phyloP scores from a whole-genome alignment of 306 rosid species.

The Casuarina equisetifolia region DNA sequence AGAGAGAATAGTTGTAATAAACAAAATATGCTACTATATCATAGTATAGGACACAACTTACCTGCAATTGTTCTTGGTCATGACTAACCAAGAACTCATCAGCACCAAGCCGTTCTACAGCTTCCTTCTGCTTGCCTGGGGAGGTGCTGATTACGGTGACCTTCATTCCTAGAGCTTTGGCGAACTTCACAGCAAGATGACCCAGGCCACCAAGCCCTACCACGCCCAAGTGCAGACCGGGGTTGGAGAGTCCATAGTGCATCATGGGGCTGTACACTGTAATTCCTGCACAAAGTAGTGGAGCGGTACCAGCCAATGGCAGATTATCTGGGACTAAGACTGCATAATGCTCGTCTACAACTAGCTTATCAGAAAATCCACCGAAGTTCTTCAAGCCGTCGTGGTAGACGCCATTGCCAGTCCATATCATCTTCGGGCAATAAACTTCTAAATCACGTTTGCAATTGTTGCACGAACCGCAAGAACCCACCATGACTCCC shows the following conservation, averaged over 20 bases:
- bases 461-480: background rate
- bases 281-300: background rate
- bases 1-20: too few relatives aligned
- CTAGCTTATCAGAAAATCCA: constrained; percentile 3
- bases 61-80: constrained; percentile 1
- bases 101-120: background rate
- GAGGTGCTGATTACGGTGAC: constrained; percentile 6
- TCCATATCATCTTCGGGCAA: background rate
- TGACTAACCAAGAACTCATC: background rate
- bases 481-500: background rate
- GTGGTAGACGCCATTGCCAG: background rate
- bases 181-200: background rate
- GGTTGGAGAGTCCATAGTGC: background rate
- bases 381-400: background rate
- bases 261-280: background rate
- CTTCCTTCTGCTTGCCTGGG: background rate
- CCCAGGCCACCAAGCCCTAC: background rate
- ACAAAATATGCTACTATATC: too few relatives aligned
- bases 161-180: constrained; percentile 1
- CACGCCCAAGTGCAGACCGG: background rate
- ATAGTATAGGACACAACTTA: background rate
- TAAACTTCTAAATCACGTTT: background rate
- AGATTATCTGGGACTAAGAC: background rate
- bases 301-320: background rate
- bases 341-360: background rate